Evolutionary conservation across 1,284 basidiomycete genomes (phyloP).

Genomic region (Vanrija sp.): DNA sequence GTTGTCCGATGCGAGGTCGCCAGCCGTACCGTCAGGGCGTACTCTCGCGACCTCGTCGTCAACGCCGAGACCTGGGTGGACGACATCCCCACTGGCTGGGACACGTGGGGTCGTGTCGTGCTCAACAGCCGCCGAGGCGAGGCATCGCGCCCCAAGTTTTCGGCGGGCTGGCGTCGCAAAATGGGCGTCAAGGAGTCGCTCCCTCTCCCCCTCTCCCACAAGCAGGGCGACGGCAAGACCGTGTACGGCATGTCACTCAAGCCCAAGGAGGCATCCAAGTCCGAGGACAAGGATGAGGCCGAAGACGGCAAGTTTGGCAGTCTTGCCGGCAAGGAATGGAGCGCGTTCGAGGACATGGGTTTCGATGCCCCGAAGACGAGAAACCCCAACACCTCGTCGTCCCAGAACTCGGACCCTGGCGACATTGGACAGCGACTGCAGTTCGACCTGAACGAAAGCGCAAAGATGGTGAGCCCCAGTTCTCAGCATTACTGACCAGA

Average conservation of each 20-base stretch:
- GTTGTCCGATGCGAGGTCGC: slow-evolving; percentile 68
- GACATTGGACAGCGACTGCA: slow-evolving; percentile 61
- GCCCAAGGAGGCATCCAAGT: not conserved
- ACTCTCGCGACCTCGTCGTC: slow-evolving; percentile 71
- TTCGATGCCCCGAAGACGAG: slow-evolving; percentile 60
- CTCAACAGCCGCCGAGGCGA: slow-evolving; percentile 24
- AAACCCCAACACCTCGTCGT: not conserved
- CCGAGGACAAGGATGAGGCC: slow-evolving; percentile 25
- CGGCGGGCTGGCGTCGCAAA: slow-evolving; percentile 27
- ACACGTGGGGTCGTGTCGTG: slow-evolving; percentile 37
- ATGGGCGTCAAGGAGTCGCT: slow-evolving; percentile 36
- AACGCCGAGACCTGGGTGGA: slow-evolving; percentile 66
- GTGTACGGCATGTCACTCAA: slow-evolving; percentile 10
- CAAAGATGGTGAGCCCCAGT: slow-evolving; percentile 61
- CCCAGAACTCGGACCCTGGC: not conserved
- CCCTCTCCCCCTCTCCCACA: slow-evolving; percentile 20
- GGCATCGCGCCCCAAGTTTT: slow-evolving; percentile 35
- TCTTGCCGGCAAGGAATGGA: slow-evolving; percentile 80
- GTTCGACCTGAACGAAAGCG: slow-evolving; percentile 80
- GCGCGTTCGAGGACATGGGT: slow-evolving; percentile 74
- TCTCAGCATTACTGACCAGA: not conserved
- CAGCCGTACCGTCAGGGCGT: slow-evolving; percentile 72
- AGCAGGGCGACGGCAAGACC: not conserved
- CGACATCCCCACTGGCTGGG: slow-evolving; percentile 33
- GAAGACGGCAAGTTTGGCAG: slow-evolving; percentile 68